Evolutionary conservation across 1,139 yeast species (phyloP).

Genomic region (Eremothecium gossypii): DNA sequence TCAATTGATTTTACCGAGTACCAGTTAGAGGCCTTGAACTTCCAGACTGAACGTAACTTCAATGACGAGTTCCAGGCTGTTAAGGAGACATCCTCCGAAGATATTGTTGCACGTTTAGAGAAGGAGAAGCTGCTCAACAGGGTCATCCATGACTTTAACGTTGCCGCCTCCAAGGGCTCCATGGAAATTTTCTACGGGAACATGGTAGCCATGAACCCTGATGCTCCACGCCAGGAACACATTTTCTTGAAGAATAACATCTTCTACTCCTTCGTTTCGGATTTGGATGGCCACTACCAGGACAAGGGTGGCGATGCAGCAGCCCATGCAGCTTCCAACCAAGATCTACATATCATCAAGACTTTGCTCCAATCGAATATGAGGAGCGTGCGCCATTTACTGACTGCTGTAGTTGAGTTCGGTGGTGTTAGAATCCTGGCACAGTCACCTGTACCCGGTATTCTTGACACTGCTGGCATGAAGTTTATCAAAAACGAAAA

Average conservation of each 20-base stretch:
- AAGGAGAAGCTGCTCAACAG: slow-evolving; percentile 70
- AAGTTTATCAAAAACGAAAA: slow-evolving; percentile 27
- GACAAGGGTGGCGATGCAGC: slow-evolving; percentile 76
- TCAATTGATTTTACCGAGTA: slow-evolving; percentile 23
- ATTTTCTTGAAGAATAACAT: slow-evolving; percentile 76
- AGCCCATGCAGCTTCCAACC: slow-evolving; percentile 69
- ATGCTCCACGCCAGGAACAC: slow-evolving; percentile 44
- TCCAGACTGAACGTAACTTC: slow-evolving; percentile 56
- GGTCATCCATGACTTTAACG: slow-evolving; percentile 69
- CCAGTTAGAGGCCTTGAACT: slow-evolving; percentile 16
- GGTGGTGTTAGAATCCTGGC: slow-evolving; percentile 82
- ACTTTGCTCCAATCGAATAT: slow-evolving; percentile 59
- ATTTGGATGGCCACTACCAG: slow-evolving; percentile 60
- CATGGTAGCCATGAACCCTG: slow-evolving; percentile 75
- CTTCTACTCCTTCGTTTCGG: slow-evolving; percentile 74
- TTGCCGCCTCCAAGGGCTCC: slow-evolving; percentile 73
- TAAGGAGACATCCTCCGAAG: slow-evolving; percentile 53
- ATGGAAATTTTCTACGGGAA: slow-evolving; percentile 66
- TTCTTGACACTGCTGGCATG: slow-evolving; percentile 42
- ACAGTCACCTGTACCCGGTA: slow-evolving; percentile 98
- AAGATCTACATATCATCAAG: slow-evolving; percentile 69
- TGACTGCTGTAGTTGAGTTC: slow-evolving; percentile 80
- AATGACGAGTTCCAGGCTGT: slow-evolving; percentile 83
- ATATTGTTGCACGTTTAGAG: slow-evolving; percentile 57
- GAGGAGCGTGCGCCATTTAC: slow-evolving; percentile 56